phyloP scores from a whole-genome alignment of 2,329 filamentous ascomycete genomes.

The Celoporthe dispersa region DNA sequence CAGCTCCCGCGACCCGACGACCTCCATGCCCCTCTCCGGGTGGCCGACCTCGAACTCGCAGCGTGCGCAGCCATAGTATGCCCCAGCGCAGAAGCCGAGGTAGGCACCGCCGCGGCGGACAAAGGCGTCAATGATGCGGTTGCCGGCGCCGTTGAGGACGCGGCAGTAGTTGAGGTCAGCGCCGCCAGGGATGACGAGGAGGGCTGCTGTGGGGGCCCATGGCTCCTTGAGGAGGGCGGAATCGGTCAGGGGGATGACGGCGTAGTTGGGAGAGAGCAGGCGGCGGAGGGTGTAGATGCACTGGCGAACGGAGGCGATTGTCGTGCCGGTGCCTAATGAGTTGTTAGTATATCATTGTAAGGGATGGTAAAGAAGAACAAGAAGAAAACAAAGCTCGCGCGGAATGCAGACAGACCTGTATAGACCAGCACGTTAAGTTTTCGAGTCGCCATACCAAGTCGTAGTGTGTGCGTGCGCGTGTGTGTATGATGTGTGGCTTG shows the following conservation, averaged over 20 bases:
- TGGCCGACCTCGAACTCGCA: constrained; percentile 90
- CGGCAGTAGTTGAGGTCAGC: constrained; percentile 93
- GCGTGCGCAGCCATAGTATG: constrained; percentile 79
- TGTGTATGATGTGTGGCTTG: neutral
- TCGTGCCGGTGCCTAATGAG: constrained; percentile 75
- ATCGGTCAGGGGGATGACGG: constrained; percentile 83
- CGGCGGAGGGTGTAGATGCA: constrained; percentile 85
- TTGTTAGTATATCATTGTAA: constrained; percentile 27
- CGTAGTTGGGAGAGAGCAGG: constrained; percentile 87
- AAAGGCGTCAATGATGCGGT: constrained; percentile 81
- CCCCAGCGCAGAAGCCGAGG: constrained; percentile 91
- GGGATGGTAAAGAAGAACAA: constrained; percentile 26
- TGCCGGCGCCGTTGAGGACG: constrained; percentile 84
- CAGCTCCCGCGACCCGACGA: constrained; percentile 83
- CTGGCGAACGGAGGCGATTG: constrained; percentile 85
- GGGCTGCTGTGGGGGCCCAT: constrained; percentile 83
- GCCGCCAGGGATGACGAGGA: constrained; percentile 90
- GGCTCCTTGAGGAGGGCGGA: constrained; percentile 85
- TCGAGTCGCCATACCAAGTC: constrained; percentile 61
- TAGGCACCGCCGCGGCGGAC: constrained; percentile 85
- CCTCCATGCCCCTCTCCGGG: constrained; percentile 73
- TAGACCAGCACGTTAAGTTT: constrained; percentile 94
- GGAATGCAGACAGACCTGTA: constrained; percentile 62
- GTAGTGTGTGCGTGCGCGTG: neutral
- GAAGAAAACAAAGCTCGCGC: neutral